Base-by-base conservation (phyloP, 2,329 filamentous ascomycete genomes). In the Fusarium tanahbumbuense region DNA sequence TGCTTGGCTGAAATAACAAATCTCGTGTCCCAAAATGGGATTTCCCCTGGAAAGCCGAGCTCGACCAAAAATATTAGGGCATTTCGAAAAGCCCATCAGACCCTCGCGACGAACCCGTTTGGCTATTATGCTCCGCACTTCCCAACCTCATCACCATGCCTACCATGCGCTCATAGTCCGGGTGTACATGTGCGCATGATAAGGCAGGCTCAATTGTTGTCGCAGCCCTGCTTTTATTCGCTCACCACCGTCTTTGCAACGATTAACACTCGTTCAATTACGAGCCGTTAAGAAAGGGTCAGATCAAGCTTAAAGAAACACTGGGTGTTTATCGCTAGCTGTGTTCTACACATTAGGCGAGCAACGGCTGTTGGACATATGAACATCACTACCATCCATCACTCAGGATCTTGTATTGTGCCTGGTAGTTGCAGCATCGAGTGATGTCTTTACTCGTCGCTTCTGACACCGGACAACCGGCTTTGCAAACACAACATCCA, bases 1-100 rank as follows among this genome's bases (percentile, higher is more conserved):
- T 72, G 66, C 68, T 72, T 75, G 73, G 74, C 42, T 68, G 60
- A 69, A 67, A 70, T 57, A 22, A 55, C 54, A 62, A 72, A 75
- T 50, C 76, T 79, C 77, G 76, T 79, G 76, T 78, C 75, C 77
- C 52, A 69, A 78, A 77, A 74, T 76, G 77, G 76, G 56, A 70
- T 61, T 66, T 64, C 56, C 65, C 65, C 62, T 67, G 57, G 45
- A 52, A 50, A 65, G 27, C 28, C 49, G 23, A 53, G 23, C 32
- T 42, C 47, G 32, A 34, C 60, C 61, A 52, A 54, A 58, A 48
- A 34, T 56, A 50, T 63, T 60, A 68, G 57, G 54, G 54, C 52
- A 64, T 59, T 71, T 60, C 42, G 18, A 57, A 60, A 73, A 61
- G 42, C 40, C 67, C 67, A 71, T 69, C 49, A 49, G 50, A 60